phyloP scores from a whole-genome alignment of 1,139 yeast species.

The Magnusiomyces suaveolens region DNA sequence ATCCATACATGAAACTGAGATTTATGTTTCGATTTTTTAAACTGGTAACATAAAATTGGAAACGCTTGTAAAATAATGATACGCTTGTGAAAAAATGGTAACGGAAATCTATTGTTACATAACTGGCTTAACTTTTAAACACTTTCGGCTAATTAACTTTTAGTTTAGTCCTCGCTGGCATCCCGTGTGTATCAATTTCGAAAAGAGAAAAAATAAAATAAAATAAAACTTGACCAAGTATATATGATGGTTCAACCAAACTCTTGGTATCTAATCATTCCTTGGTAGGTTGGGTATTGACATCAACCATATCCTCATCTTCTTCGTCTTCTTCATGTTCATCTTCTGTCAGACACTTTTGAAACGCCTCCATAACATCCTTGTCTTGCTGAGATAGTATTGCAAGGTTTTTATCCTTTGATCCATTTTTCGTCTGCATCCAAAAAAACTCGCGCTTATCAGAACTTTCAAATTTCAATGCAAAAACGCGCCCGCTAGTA shows the following conservation, averaged over 20 bases:
- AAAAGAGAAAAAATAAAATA: neutral
- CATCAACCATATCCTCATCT: slow-evolving; percentile 12
- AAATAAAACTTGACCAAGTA: no score
- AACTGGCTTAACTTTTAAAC: no score
- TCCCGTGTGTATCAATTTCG: no score
- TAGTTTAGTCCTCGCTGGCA: no score
- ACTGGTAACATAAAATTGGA: no score
- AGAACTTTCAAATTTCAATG: slow-evolving; percentile 69
- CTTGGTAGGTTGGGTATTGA: slow-evolving; percentile 1
- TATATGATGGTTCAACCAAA: no score
- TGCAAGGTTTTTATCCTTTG: slow-evolving; percentile 40
- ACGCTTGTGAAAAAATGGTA: no score
- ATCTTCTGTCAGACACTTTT: slow-evolving; percentile 40
- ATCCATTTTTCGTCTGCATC: slow-evolving; percentile 77
- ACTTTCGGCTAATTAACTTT: no score
- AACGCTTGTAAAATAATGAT: no score
- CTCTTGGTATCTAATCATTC: neutral
- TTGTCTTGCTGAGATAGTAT: slow-evolving; percentile 55
- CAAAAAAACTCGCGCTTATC: slow-evolving; percentile 82
- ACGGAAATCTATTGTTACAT: no score
- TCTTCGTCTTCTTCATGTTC: slow-evolving; percentile 39
- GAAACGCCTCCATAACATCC: slow-evolving; percentile 43
- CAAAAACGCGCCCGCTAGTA: slow-evolving; percentile 75
- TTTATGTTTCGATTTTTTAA: no score
- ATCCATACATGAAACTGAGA: no score